Percentiles rank a stretch among this genome's conserved stretches.
Evolutionary conservation across 225 moss, liverwort and hornwort species (phyloP).

Genomic region (Rhytidiadelphus loreus): DNA sequence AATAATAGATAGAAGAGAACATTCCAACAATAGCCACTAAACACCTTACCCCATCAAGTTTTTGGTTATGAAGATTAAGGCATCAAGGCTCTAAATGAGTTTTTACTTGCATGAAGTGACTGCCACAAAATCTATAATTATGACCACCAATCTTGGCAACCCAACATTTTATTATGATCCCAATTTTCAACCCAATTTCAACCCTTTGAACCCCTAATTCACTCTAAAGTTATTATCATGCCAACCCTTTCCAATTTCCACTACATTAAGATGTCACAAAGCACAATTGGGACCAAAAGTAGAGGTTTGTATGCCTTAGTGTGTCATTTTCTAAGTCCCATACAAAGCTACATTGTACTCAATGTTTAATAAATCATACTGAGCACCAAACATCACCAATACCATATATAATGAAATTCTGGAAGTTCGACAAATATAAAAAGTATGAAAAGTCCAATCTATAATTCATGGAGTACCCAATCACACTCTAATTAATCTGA

Average conservation of each 20-base stretch:
- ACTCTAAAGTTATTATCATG: background rate
- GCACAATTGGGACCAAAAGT: too few species aligned
- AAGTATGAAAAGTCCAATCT: background rate
- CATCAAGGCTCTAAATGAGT: background rate
- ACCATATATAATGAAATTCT: background rate
- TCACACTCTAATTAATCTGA: background rate
- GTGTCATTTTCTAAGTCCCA: background rate
- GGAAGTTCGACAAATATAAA: background rate
- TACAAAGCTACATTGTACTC: background rate
- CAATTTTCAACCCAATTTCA: background rate
- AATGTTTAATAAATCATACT: background rate
- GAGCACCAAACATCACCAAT: background rate
- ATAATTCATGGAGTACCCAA: background rate
- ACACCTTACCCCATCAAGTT: background rate
- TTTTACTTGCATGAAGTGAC: background rate
- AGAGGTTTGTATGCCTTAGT: background rate
- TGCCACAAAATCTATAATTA: background rate
- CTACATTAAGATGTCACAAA: background rate
- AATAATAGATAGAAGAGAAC: too few species aligned
- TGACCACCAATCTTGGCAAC: background rate
- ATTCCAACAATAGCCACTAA: background rate
- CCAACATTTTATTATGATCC: background rate
- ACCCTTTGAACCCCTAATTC: background rate
- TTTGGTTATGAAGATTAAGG: too few species aligned
- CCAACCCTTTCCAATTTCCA: background rate